Base-by-base conservation (phyloP, 1,284 basidiomycete species). In the Meira nashicola region DNA sequence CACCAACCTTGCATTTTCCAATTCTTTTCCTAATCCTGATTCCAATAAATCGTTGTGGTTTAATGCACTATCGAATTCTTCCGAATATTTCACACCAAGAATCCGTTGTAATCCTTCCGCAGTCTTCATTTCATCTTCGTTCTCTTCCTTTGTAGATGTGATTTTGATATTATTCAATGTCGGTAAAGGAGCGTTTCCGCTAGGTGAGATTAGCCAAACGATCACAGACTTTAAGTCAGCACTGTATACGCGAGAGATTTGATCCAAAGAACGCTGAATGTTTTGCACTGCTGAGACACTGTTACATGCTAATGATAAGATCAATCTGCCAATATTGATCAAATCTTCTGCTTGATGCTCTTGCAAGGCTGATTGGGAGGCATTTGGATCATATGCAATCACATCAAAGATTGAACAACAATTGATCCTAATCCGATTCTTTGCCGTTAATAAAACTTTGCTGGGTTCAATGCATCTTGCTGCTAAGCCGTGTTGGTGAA, bases 1-100 rank as follows among this genome's bases (percentile, higher is more conserved):
- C 25, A 96, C 89, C n/a, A 98, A 82, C 39, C 95, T 84, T 0
- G 89, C 92, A 74, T 99, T 97, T 82, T 98, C 95, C n/a, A 98
- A 83, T 78, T 98, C 94, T 55, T 87, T 85, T 79, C 87, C 84
- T 51, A 98, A 83, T 67, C 93, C 89, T 43, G 84, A 83, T 76
- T 97, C 92, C 14, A 97, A 82, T 53, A 85, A 81, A 76, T 99
- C 95, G 19, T 83, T 83, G 44, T 88, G 86, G 65, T 84, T 85
- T 63, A 90, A 84, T 40, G 87, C 83, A 28, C 90, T 89, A 63
- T 93, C 89, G 76, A 96, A 83, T 80, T 97, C 93, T 48, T 84
- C 84, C 51, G 89, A 78, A 25, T 94, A 80, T 63, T 86, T 84
- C 46, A 21, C 25, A 23, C 46, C 46, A 47, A 95, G 86, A 81